These are phyloP conservation scores for Xylaria curta DNA, from an alignment of 495 filamentous ascomycete species.

Conservation along the genomic window DNA sequence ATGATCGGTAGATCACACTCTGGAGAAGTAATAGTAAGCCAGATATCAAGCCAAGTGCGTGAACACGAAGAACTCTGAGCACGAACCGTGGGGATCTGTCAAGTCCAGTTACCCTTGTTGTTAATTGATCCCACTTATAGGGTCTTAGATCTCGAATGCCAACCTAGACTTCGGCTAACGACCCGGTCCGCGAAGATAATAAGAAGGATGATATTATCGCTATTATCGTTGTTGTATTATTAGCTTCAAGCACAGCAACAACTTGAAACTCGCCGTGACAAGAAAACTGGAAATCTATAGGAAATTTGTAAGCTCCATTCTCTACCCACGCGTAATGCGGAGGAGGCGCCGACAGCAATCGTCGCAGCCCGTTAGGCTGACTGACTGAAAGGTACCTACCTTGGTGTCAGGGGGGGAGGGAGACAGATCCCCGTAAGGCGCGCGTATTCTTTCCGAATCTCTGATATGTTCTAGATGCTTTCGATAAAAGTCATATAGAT, in stretches of 20 bases:
- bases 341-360: neutral
- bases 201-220: neutral
- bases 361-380: neutral
- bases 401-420: neutral
- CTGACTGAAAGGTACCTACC: neutral
- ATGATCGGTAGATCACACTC: constrained; percentile 10
- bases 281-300: constrained; percentile 4
- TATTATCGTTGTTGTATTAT: too few species aligned
- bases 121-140: constrained; percentile 13
- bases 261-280: constrained; percentile 15
- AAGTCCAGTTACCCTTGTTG: neutral
- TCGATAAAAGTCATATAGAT: neutral
- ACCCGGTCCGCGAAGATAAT: constrained; percentile 11
- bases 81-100: constrained; percentile 16
- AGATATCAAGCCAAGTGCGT: neutral
- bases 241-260: constrained; percentile 2
- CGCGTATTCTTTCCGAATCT: neutral
- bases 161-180: constrained; percentile 6
- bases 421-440: neutral
- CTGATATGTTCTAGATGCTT: neutral
- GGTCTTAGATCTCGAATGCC: constrained; percentile 20
- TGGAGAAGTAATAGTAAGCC: neutral
- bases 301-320: constrained; percentile 14
- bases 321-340: neutral
- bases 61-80: neutral